A percentile compares a stretch with the other conserved stretches of the same genome.
Evolutionary conservation across 768 basidiomycete genomes (phyloP).

Genomic region (Tulasnella sp.): DNA sequence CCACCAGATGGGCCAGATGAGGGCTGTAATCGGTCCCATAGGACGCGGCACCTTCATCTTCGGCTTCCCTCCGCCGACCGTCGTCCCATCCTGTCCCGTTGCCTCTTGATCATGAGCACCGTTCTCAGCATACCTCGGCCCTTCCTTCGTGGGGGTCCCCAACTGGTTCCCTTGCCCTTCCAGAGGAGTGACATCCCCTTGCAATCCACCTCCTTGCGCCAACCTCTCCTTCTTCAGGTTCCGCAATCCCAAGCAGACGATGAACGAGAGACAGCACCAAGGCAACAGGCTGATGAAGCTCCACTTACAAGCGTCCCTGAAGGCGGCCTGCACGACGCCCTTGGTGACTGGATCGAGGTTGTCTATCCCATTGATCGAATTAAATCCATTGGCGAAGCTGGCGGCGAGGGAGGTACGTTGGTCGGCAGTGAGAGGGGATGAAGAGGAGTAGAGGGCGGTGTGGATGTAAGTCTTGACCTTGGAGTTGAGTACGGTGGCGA

Average conservation of each 20-base stretch:
- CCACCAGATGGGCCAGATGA: slow-evolving; percentile 10
- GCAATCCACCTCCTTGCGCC: neutral
- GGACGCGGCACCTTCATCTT: slow-evolving; percentile 4
- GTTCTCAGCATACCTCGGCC: too few species aligned
- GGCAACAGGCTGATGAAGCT: slow-evolving; percentile 39
- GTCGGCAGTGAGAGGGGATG: neutral
- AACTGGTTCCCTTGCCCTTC: slow-evolving; percentile 1
- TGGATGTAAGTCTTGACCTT: slow-evolving; percentile 32
- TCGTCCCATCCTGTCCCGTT: too few species aligned
- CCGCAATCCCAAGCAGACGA: slow-evolving; percentile 32
- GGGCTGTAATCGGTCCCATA: neutral
- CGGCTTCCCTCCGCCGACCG: neutral
- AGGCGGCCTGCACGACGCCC: slow-evolving; percentile 32
- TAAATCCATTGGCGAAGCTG: slow-evolving; percentile 24
- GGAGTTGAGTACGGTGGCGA: slow-evolving; percentile 36
- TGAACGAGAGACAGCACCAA: slow-evolving; percentile 31
- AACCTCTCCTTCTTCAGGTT: slow-evolving; percentile 23
- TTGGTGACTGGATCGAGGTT: slow-evolving; percentile 30
- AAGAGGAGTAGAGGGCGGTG: slow-evolving; percentile 19
- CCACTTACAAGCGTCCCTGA: slow-evolving; percentile 33
- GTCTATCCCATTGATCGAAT: slow-evolving; percentile 30
- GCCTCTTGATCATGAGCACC: neutral
- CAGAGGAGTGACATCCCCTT: neutral
- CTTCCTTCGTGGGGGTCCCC: too few species aligned
- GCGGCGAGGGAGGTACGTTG: slow-evolving; percentile 12